These are phyloP conservation scores for Colletotrichum falcatum DNA, from an alignment of 2,329 filamentous ascomycete genomes.

Conservation along the genomic window DNA sequence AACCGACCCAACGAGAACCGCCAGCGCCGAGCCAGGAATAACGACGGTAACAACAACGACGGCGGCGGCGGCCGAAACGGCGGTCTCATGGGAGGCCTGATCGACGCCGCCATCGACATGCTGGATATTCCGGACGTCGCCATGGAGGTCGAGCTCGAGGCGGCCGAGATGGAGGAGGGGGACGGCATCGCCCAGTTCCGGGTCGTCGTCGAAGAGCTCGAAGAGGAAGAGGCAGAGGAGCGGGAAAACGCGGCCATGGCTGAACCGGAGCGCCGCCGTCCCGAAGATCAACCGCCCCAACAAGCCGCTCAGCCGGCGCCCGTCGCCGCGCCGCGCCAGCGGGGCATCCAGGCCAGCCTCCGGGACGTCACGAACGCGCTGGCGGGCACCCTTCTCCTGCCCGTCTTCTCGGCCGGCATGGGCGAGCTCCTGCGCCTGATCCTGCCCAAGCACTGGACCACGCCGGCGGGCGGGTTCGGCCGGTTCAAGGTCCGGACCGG, in stretches of 20 bases:
- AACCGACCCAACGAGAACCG: slow-evolving; percentile 21
- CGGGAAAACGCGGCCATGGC: background rate
- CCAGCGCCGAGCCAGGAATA: slow-evolving; percentile 22
- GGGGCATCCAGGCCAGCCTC: slow-evolving; percentile 52
- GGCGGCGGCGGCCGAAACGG: slow-evolving; percentile 12
- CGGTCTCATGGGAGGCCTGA: slow-evolving; percentile 43
- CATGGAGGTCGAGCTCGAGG: slow-evolving; percentile 44
- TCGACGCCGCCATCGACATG: slow-evolving; percentile 43
- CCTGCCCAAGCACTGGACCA: slow-evolving; percentile 77
- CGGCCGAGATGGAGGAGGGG: slow-evolving; percentile 50
- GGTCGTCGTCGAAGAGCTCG: slow-evolving; percentile 52
- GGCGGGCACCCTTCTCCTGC: slow-evolving; percentile 76
- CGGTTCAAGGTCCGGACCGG: slow-evolving; percentile 60
- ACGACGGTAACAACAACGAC: slow-evolving; percentile 37
- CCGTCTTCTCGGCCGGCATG: slow-evolving; percentile 81
- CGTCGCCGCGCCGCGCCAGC: slow-evolving; percentile 42
- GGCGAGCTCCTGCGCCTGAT: slow-evolving; percentile 79
- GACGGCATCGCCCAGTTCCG: slow-evolving; percentile 45
- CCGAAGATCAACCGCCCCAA: slow-evolving; percentile 5
- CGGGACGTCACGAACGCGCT: slow-evolving; percentile 62
- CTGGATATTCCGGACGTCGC: slow-evolving; percentile 43
- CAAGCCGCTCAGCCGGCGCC: slow-evolving; percentile 40
- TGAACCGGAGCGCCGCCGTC: background rate
- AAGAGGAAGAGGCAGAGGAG: slow-evolving; percentile 38
- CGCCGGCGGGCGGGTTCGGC: slow-evolving; percentile 47